Evolutionary conservation across 257 asterid species (phyloP), one percentile per base, ranked within the genome.

Genomic region (Capsicum pubescens): DNA sequence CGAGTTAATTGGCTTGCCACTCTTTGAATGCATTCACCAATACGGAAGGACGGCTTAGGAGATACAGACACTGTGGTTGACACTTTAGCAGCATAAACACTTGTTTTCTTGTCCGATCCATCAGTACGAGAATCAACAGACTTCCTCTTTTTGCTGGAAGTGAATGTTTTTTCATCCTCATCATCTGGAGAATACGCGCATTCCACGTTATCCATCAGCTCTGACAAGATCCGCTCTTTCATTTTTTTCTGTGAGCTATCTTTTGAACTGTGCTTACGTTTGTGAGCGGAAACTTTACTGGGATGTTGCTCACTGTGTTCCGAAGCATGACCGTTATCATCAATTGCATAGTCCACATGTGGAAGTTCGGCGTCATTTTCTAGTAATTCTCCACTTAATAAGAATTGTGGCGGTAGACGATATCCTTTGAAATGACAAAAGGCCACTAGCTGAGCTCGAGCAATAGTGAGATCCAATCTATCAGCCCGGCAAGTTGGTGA

Each of bases 11-110:
- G 97, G 91, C 93, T 92, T 70, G 99, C 99, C 60, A 91, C 95
- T 88, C 98, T 90, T 55, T 94, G 95, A 26, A 97, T 97, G 85
- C 99, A 94, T 80, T 97, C 99, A 16, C 99, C 99, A 16, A 97
- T 91, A 86, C 92, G 95, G 58, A 97, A 97, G 66, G 97, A 93
- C 59, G 98, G 95, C 85, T 90, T 94, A 57, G 95, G 95, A 82
- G 90, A 82, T 69, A 89, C 88, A 78, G 88, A 79, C 11, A 87
- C 84, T 7, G 89, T 63, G 74, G 85, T 71, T 46, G 97, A 87
- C 61, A 87, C 89, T 90, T 93, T 95, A 12, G 95, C 93, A 82
- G 91, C 89, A 82, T 89, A 83, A 56, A 90, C 83, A 64, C 83
- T 90, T 63, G 71, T 86, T 86, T 92, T 88, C 79, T 85, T 88